Evolutionary conservation across 2,329 filamentous ascomycete genomes (phyloP), one percentile per base, ranked within the genome.

Genomic region (Rhynchosporium graminicola): DNA sequence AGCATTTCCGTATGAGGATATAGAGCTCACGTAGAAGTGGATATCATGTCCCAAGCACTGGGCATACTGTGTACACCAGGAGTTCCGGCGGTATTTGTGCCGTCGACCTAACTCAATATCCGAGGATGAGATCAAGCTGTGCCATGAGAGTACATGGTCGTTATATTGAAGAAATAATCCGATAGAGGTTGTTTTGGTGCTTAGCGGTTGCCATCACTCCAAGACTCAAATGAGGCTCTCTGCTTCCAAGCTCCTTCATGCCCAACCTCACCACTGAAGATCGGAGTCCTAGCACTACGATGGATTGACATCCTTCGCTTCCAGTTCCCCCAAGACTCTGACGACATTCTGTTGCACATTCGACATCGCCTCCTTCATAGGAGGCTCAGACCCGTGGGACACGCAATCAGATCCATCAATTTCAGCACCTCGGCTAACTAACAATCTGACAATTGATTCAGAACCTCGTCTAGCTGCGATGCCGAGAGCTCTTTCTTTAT

Each of bases 361-460:
- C 20, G 20, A 9, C 51, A 55, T 40, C 5, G 51, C 51, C 12
- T 10, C 51, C 33, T 40, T 13, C 7, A 55, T 55, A 13, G 51
- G 51, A 15, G 51, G 51, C 8, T 55, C 33, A 42, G 26, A 6
- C 13, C 15, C 33, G 13, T 31, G 28, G 13, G 51, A 10, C 28
- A 4, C 15, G 3, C n/a, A 3, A 9, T 9, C 7, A 40, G 4
- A 3, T 4, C 51, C 51, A 40, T 55, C 51, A 40, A 55, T 15
- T 4, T 36, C 10, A 15, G 38, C 38, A 38, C 51, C 51, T 40
- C 51, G 31, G 26, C 38, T 38, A 4, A 40, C 38, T 5, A 55
- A 13, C 51, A 55, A n/a, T 26, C 51, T 38, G 33, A 55, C 33
- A 20, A 55, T 13, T 26, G 51, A 40, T 28, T 55, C 51, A 40